Base-by-base conservation (phyloP, 306 rosid genomes). In the Ammopiptanthus mongolicus region DNA sequence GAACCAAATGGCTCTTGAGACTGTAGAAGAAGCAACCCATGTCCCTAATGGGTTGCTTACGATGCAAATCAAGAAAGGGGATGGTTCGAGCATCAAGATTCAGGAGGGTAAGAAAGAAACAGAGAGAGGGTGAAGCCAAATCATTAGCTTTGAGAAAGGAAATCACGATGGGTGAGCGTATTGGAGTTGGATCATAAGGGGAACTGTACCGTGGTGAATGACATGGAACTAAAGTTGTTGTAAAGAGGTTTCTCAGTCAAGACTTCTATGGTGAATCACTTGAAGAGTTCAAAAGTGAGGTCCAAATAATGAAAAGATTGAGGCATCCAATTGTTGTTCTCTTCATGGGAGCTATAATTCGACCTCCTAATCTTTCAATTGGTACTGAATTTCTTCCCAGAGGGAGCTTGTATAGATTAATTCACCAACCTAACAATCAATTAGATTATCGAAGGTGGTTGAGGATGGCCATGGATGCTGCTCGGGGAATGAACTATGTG, bases 281-380 rank as follows among this genome's bases (percentile, higher is more conserved):
- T 78, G 98, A 87, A 80, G 99, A 95, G 84, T 89, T 92, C 92
- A 85, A 61, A 86, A 92, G 95, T 81, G 99, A 95, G 99, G 92
- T 95, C 66, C 87, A 86, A 78, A 85, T 95, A 77, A 95, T 95
- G 97, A 95, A 87, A 85, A 86, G 92, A 80, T 76, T 92, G 57
- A 88, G 99, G 88, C 99, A 95, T 92, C 99, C 99, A 19, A 95
- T 92, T 84, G 97, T 95, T 79, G 99, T 95, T 88, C 98, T 95
- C 76, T 95, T 95, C 91, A 95, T 95, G 99, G 99, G 99, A 74
- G 99, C 98, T 57, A 86, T 95, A 77, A 92, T 92, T 37, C 91
- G 97, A 47, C 78, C 97, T 48, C 99, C 98, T 78, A 87, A 92
- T 86, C 99, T 95, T 79, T 95, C 99, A 56, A 95, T 95, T 39